Evolutionary conservation across 1,284 basidiomycete species (phyloP), one percentile per base, ranked within the genome.

Genomic region (Fomitopsis palustris): DNA sequence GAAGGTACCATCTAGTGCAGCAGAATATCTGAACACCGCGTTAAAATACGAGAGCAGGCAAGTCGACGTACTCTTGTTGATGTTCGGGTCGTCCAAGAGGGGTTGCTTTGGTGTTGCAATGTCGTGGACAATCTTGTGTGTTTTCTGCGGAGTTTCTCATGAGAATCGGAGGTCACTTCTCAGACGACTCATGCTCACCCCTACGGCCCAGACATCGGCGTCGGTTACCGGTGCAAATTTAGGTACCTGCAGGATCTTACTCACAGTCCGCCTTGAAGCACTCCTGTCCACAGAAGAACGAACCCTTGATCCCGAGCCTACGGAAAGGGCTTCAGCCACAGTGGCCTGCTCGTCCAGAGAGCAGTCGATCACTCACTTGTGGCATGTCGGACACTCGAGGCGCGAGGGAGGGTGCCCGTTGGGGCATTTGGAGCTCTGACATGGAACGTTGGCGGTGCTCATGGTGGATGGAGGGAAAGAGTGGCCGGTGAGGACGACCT

Each of bases 191-290:
- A 39, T 45, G 69, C 72, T 59, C 75, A 81, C 84, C 83, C 80
- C 83, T 85, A 62, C 54, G 54, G n/a, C 41, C 47, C 47, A 19
- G 29, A 33, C 29, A 16, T 16, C 27, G 29, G 17, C 19, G 27
- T 47, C 45, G 21, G 45, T 23, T 23, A 27, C 14, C 25, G 25
- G 23, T 23, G 29, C 43, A 56, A 33, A 58, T 47, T n/a, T 14
- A 42, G 35, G 35, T 42, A 9, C 39, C 39, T n/a, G 39, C 27
- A 51, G 59, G 43, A 31, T 19, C 8, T 21, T 23, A 78, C 89
- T 77, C 72, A 92, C 92, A 93, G 70, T 82, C 86, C 52, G 84
- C 79, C 72, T 93, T 94, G 81, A 94, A 93, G 75, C 92, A 94
- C 59, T 90, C 88, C 70, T 94, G 92, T 16, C 84, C 84, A 63